These are phyloP conservation scores for Zymoseptoria passerinii DNA, from an alignment of 2,329 filamentous ascomycete species.

Conservation along the genomic window DNA sequence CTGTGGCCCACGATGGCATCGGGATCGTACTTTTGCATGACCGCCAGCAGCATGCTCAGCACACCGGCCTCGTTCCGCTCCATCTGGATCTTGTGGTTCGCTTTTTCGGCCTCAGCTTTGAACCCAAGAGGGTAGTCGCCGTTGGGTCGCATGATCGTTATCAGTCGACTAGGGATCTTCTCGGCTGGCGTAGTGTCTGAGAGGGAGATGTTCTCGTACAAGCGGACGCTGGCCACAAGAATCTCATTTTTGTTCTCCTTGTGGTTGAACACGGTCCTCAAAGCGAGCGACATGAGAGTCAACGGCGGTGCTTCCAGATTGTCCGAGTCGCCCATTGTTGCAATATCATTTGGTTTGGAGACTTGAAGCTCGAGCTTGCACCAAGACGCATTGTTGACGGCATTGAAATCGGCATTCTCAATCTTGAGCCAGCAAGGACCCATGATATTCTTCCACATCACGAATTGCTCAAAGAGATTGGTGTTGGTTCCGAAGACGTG, in stretches of 20 bases:
- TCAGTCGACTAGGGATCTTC: conserved; percentile 79
- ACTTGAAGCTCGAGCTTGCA: conserved; percentile 90
- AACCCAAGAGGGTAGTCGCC: conserved; percentile 80
- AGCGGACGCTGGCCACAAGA: conserved; percentile 77
- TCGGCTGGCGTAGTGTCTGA: conserved; percentile 83
- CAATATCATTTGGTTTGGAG: conserved; percentile 63
- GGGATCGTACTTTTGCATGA: conserved; percentile 80
- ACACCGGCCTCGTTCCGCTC: conserved; percentile 79
- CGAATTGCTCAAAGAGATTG: conserved; percentile 92
- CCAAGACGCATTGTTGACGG: conserved; percentile 87
- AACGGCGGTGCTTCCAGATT: conserved; percentile 75
- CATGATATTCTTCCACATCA: conserved; percentile 98
- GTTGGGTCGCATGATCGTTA: conserved; percentile 81
- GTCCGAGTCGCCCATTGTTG: conserved; percentile 65
- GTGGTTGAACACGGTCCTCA: conserved; percentile 80
- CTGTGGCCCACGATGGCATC: conserved; percentile 92
- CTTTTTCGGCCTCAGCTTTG: conserved; percentile 65
- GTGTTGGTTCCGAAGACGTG: conserved; percentile 92
- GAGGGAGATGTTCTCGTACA: conserved; percentile 84
- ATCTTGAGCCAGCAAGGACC: conserved; percentile 96
- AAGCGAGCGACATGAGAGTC: conserved; percentile 89
- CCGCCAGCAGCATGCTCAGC: conserved; percentile 78
- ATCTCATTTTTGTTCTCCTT: conserved; percentile 97
- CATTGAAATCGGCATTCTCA: conserved; percentile 70
- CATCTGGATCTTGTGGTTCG: conserved; percentile 67